A percentile compares a stretch with the other conserved stretches of the same genome.
Evolutionary conservation across 441 rosid genomes (phyloP).

Genomic region (Brassica hybrid): DNA sequence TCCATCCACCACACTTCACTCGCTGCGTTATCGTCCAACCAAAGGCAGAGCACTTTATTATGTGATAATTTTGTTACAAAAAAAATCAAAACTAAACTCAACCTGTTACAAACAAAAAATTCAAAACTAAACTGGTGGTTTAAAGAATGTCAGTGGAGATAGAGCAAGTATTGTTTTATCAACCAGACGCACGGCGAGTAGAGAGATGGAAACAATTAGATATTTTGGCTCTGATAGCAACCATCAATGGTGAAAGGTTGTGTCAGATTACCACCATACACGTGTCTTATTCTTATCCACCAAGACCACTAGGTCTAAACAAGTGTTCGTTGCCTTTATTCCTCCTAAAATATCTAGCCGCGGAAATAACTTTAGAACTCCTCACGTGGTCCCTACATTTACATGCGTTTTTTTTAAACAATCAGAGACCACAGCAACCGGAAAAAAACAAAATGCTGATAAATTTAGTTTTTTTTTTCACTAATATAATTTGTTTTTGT

Average conservation of each 20-base stretch:
- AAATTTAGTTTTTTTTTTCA: no score
- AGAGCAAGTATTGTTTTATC: not conserved
- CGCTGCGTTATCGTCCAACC: constrained; percentile 9
- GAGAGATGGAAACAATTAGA: not conserved
- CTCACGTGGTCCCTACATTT: constrained; percentile 8
- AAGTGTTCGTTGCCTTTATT: constrained; percentile 32
- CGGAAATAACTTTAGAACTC: not conserved
- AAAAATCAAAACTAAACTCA: no score
- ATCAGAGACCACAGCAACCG: no score
- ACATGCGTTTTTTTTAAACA: not conserved
- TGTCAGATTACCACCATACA: constrained; percentile 33
- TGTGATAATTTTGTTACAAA: not conserved
- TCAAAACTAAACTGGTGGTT: not conserved
- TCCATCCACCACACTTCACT: not conserved
- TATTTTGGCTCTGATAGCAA: constrained; percentile 29
- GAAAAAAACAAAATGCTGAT: no score
- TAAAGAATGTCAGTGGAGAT: constrained; percentile 9
- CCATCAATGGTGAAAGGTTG: not conserved
- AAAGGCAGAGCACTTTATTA: not conserved
- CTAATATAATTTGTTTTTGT: no score
- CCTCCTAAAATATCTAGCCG: constrained; percentile 38
- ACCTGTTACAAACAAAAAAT: no score
- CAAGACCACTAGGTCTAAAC: constrained; percentile 26
- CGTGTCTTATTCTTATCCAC: constrained; percentile 32
- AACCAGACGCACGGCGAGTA: constrained; percentile 17